phyloP scores from a whole-genome alignment of 495 filamentous ascomycete genomes.

The Hyaloscypha finlandica region DNA sequence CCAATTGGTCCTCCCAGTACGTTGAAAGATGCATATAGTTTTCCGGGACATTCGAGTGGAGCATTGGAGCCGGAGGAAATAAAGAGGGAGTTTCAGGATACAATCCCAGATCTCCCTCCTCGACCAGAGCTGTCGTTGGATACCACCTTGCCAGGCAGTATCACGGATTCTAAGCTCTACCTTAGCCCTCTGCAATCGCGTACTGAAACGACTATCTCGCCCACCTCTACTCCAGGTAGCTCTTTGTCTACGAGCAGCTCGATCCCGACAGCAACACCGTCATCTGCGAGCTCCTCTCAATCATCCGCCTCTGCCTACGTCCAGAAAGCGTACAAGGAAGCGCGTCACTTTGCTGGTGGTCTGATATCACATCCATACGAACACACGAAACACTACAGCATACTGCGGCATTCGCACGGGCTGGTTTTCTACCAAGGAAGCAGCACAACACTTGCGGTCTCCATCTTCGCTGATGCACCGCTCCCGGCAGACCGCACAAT shows the following conservation, averaged over 20 bases:
- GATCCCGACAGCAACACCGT: neutral
- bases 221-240: neutral
- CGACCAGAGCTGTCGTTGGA: slow-evolving; percentile 11
- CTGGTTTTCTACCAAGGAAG: slow-evolving; percentile 65
- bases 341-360: slow-evolving; percentile 63
- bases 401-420: slow-evolving; percentile 64
- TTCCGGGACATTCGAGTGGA: neutral
- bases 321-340: slow-evolving; percentile 24
- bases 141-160: neutral
- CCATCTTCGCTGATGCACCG: slow-evolving; percentile 59
- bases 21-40: neutral
- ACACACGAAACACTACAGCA: slow-evolving; percentile 65
- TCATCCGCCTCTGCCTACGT: slow-evolving; percentile 12
- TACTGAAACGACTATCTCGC: neutral
- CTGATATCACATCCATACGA: slow-evolving; percentile 62
- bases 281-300: slow-evolving; percentile 2
- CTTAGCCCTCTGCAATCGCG: slow-evolving; percentile 1
- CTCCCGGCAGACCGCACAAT: slow-evolving; percentile 59
- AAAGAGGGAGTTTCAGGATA: neutral
- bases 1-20: neutral
- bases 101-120: slow-evolving; percentile 5
- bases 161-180: slow-evolving; percentile 10
- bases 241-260: neutral
- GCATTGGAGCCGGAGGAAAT: neutral
- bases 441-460: slow-evolving; percentile 60